Evolutionary conservation across 176 grass and related monocot genomes (phyloP).

Genomic region (Pharus latifolius): DNA sequence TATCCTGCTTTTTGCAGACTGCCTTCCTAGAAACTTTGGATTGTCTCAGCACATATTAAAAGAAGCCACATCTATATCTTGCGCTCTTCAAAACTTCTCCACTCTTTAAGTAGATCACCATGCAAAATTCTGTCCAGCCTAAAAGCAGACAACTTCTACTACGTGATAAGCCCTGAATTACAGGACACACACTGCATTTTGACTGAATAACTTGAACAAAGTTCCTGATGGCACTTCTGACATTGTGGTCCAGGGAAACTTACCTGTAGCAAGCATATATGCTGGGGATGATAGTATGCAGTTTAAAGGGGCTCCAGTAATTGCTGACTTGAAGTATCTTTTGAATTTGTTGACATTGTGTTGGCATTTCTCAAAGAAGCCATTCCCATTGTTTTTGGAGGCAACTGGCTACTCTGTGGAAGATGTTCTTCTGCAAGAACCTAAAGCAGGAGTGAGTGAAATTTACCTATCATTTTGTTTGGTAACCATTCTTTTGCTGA

Average conservation of each 20-base stretch:
- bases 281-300: constrained; percentile 71
- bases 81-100: neutral
- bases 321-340: constrained; percentile 77
- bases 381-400: constrained; percentile 88
- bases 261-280: constrained; percentile 88
- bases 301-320: constrained; percentile 67
- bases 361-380: constrained; percentile 99
- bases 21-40: no score
- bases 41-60: no score
- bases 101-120: neutral
- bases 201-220: neutral
- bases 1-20: no score
- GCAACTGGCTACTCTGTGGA: constrained; percentile 54
- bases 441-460: constrained; percentile 96
- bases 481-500: constrained; percentile 14
- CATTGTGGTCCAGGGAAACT: constrained; percentile 72
- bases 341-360: constrained; percentile 80
- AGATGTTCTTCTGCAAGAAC: constrained; percentile 93
- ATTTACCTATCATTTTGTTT: neutral
- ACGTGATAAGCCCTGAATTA: neutral
- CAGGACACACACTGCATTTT: neutral
- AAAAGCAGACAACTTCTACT: neutral
- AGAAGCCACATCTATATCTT: neutral
- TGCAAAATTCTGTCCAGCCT: neutral
- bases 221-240: constrained; percentile 8